Evolutionary conservation across 2,329 filamentous ascomycete species (phyloP), one percentile per base, ranked within the genome.

Genomic region (Fusarium brevicatenulatum): DNA sequence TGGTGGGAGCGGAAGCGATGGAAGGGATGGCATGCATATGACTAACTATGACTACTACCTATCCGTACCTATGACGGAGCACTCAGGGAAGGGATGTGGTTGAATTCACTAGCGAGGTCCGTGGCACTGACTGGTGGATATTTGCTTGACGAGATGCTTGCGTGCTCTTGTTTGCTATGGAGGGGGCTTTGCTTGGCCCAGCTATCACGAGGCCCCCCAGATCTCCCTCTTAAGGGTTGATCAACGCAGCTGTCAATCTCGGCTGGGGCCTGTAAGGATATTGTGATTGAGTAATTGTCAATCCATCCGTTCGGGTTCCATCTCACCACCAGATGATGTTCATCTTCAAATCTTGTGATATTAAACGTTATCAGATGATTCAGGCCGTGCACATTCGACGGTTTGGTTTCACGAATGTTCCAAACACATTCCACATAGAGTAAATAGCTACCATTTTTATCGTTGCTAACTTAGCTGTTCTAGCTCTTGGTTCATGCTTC

Each of bases 331-430:
- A 47, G 40, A 36, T 34, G 16, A 28, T 56, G 53, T 21, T 39
- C n/a, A 44, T 23, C 21, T 12, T 15, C 47, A 50, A 50, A 50
- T 21, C 43, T 60, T 44, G 32, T 49, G 54, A 66, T 70, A 42
- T 44, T 52, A 13, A 40, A 37, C 39, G 42, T 39, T 49, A 52
- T 62, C 56, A 39, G 71, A 72, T 61, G 42, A 65, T 25, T 54
- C 37, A 49, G 37, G 19, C 59, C 58, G 71, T 73, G 71, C 71
- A 54, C 66, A 15, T 50, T 49, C 32, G 49, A 60, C 52, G 44
- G 43, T 28, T 68, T 68, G 36, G 71, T 71, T 68, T 73, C 71
- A 74, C 54, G 55, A 56, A 52, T 55, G 67, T 62, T 71, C 71
- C 34, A 55, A 60, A 49, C 40, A 7, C 52, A 56, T 70, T 43